These are phyloP conservation scores for Ballota nigra DNA, from an alignment of 257 asterid species.

Conservation along the genomic window DNA sequence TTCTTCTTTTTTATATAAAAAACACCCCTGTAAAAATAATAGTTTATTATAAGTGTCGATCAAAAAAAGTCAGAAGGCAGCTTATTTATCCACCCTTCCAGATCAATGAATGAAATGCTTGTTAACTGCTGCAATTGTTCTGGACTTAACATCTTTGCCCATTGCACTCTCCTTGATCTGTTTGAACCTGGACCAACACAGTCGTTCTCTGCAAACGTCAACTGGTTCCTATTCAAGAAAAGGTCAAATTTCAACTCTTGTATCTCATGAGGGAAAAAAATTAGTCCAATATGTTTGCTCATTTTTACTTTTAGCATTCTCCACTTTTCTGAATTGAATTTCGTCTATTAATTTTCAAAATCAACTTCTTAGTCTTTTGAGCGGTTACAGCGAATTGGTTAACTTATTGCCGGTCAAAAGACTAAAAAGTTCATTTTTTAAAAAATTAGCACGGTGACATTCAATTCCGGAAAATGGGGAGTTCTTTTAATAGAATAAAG, in stretches of 20 bases:
- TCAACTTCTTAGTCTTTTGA: neutral
- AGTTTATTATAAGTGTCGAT: too few relatives aligned
- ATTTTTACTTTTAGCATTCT: too few relatives aligned
- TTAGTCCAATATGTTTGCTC: too few relatives aligned
- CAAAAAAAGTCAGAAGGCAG: slow-evolving; percentile 1
- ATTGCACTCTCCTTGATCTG: slow-evolving; percentile 42
- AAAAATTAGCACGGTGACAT: too few relatives aligned
- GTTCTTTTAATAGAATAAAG: too few relatives aligned
- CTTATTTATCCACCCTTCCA: slow-evolving; percentile 55
- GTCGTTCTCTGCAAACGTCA: slow-evolving; percentile 49
- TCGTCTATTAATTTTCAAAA: too few relatives aligned
- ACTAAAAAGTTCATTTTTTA: neutral
- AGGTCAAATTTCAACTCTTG: slow-evolving; percentile 14
- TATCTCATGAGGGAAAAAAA: too few relatives aligned
- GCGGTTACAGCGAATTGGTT: neutral
- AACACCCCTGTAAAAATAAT: too few relatives aligned
- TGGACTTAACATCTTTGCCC: slow-evolving; percentile 42
- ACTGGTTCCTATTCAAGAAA: slow-evolving; percentile 33
- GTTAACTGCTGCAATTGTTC: slow-evolving; percentile 21
- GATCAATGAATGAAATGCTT: slow-evolving; percentile 46
- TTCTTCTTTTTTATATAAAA: too few relatives aligned
- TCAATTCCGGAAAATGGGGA: neutral
- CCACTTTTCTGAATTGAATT: neutral
- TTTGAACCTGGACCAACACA: slow-evolving; percentile 57
- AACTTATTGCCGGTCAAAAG: neutral